Conservation (phyloP, 1,284 basidiomycete genomes). For the Sporisorium scitamineum region DNA sequence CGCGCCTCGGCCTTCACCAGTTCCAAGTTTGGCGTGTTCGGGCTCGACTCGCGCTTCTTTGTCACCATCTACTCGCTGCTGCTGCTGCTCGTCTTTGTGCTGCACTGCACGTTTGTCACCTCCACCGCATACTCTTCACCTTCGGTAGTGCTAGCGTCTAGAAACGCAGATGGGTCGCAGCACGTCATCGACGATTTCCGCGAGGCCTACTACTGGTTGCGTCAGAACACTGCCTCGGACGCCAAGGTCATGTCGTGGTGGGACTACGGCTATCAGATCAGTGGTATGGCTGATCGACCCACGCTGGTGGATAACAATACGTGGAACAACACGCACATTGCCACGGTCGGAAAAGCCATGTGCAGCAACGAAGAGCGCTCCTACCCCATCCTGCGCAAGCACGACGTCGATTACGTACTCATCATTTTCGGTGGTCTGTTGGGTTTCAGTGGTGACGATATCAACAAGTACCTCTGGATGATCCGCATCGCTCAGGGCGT, state of each 20-base stretch:
- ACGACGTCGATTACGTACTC: conserved; percentile 97
- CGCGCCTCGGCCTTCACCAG: conserved; percentile 20
- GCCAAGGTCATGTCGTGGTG: conserved; percentile 99
- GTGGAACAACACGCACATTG: conserved; percentile 89
- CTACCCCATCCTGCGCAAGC: conserved; percentile 94
- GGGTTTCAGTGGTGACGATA: conserved; percentile 97
- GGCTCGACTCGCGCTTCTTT: conserved; percentile 82
- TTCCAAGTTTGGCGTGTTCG: conserved; percentile 79
- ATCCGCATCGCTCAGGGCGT: conserved; percentile 96
- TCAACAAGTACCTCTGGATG: conserved; percentile 93
- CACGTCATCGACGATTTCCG: conserved; percentile 99
- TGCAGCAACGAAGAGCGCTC: conserved; percentile 91
- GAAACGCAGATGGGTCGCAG: conserved; percentile 84
- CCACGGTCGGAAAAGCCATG: conserved; percentile 77
- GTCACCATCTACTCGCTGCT: conserved; percentile 83
- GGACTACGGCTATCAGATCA: conserved; percentile 99
- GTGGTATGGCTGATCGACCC: conserved; percentile 97
- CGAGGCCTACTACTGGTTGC: conserved; percentile 99
- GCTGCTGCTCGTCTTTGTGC: conserved; percentile 80
- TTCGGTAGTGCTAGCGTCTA: conserved; percentile 91
- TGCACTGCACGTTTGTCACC: conserved; percentile 98
- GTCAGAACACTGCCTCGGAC: conserved; percentile 91
- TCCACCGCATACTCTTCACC: conserved; percentile 96
- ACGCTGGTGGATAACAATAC: conserved; percentile 99
- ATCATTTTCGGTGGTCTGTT: conserved; percentile 97